These are phyloP conservation scores for Starmerella floris DNA, from an alignment of 805 yeast species.

Conservation along the genomic window DNA sequence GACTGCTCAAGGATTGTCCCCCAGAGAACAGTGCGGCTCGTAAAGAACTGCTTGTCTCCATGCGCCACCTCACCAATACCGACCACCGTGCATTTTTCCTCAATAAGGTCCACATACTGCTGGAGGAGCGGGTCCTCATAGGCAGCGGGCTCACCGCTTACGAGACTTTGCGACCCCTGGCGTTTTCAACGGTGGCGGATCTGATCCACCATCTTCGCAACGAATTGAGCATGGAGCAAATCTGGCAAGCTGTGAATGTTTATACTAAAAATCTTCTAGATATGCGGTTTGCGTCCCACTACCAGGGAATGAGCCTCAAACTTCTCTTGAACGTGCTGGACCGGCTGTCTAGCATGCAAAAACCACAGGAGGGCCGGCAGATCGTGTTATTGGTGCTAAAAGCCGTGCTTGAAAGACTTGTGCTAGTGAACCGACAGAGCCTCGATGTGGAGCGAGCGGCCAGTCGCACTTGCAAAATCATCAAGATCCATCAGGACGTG, in stretches of 20 bases:
- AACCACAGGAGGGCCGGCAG: conserved; percentile 70
- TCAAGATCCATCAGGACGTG: conserved; percentile 40
- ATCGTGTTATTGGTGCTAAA: conserved; percentile 74
- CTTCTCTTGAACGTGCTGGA: conserved; percentile 77
- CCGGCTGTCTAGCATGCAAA: conserved; percentile 66
- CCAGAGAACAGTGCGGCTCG: conserved; percentile 82
- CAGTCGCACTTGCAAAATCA: conserved; percentile 19
- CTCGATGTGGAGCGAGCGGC: conserved; percentile 33
- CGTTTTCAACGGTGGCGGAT: conserved; percentile 91
- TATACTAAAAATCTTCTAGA: conserved; percentile 75
- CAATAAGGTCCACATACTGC: conserved; percentile 70
- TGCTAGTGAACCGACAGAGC: conserved; percentile 45
- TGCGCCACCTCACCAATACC: conserved; percentile 87
- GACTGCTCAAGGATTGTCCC: conserved; percentile 89
- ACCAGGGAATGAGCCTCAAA: conserved; percentile 94
- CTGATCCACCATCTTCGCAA: conserved; percentile 82
- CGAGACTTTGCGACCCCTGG: conserved; percentile 82
- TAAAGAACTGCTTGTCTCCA: conserved; percentile 84
- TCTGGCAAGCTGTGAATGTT: conserved; percentile 73
- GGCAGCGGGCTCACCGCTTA: conserved; percentile 88
- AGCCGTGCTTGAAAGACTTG: conserved; percentile 73
- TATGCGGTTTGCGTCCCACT: conserved; percentile 67
- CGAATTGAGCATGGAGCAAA: conserved; percentile 67
- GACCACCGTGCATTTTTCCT: conserved; percentile 70
- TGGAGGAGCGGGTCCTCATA: conserved; percentile 74